A percentile compares a stretch with the other conserved stretches of the same genome.
Evolutionary conservation across 1,284 basidiomycete genomes (phyloP).

Genomic region (Sporisorium exsertum): DNA sequence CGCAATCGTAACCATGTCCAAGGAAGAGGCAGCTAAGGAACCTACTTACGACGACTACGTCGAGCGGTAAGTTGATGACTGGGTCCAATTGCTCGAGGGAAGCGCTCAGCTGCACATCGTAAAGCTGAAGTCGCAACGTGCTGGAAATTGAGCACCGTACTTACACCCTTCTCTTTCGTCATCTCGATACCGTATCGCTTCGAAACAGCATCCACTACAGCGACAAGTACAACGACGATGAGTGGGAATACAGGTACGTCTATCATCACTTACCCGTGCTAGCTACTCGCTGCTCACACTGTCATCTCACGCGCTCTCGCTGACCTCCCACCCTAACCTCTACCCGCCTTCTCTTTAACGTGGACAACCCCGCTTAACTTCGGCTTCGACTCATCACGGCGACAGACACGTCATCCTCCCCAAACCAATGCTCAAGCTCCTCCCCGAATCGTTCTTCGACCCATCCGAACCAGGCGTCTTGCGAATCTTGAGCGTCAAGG

Average conservation of each 20-base stretch:
- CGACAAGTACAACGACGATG: constrained; percentile 72
- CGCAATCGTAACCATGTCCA: constrained; percentile 14
- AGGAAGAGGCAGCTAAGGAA: constrained; percentile 39
- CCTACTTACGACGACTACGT: constrained; percentile 67
- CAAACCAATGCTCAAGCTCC: constrained; percentile 69
- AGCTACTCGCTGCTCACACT: not conserved
- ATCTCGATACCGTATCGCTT: not conserved
- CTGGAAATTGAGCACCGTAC: not conserved
- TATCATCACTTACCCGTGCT: not conserved
- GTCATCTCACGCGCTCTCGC: not conserved
- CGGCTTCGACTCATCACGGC: constrained; percentile 73
- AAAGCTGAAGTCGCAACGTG: not conserved
- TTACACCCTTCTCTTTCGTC: not conserved
- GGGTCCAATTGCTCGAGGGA: not conserved
- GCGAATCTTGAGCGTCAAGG: constrained; percentile 83
- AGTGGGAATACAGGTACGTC: constrained; percentile 75
- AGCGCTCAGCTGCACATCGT: no score
- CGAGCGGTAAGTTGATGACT: constrained; percentile 53
- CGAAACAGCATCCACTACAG: constrained; percentile 65
- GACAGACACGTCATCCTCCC: constrained; percentile 65
- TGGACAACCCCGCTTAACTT: no score
- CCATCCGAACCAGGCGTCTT: constrained; percentile 81
- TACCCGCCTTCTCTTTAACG: not conserved
- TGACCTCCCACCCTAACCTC: not conserved
- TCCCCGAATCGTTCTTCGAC: constrained; percentile 72